Percentiles rank a stretch among this genome's conserved stretches.
phyloP scores from a whole-genome alignment of 73 alveolate genomes.

The Paramecium tetraurelia region DNA sequence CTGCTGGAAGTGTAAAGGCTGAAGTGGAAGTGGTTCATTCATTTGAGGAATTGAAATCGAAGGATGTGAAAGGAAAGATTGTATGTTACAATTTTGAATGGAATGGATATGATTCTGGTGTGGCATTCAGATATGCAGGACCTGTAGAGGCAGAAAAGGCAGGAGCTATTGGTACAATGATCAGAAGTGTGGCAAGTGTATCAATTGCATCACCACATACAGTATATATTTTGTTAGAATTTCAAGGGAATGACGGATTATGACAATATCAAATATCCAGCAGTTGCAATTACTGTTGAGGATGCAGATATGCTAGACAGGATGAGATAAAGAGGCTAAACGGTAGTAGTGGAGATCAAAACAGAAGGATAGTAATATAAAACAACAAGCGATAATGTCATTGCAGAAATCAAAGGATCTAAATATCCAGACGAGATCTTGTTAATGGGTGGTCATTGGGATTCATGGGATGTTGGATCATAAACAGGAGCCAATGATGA shows the following conservation, averaged over 20 bases:
- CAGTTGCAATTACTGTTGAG: constrained; percentile 59
- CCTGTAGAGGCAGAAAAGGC: constrained; percentile 25
- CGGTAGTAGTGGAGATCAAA: not conserved
- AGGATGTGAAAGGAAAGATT: constrained; percentile 56
- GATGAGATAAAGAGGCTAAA: constrained; percentile 51
- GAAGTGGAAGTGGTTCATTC: constrained; percentile 58
- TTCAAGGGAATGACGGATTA: constrained; percentile 23
- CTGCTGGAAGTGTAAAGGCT: constrained; percentile 13
- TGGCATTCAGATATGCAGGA: constrained; percentile 18
- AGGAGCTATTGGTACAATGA: constrained; percentile 54
- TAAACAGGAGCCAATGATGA: constrained; percentile 67
- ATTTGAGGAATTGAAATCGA: constrained; percentile 41
- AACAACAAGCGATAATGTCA: constrained; percentile 21
- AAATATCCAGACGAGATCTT: constrained; percentile 50
- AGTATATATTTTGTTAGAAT: not conserved
- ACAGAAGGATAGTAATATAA: not conserved
- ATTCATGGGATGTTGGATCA: constrained; percentile 62
- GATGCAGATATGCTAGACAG: constrained; percentile 64
- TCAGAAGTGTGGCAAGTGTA: constrained; percentile 50
- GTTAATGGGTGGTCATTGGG: constrained; percentile 63
- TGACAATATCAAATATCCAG: constrained; percentile 29
- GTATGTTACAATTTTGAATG: constrained; percentile 59
- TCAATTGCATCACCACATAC: constrained; percentile 64
- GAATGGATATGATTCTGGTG: constrained; percentile 1
- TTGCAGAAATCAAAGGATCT: constrained; percentile 55